These are phyloP conservation scores for Lepiota brunneoincarnata DNA, from an alignment of 768 basidiomycete species.

Conservation along the genomic window DNA sequence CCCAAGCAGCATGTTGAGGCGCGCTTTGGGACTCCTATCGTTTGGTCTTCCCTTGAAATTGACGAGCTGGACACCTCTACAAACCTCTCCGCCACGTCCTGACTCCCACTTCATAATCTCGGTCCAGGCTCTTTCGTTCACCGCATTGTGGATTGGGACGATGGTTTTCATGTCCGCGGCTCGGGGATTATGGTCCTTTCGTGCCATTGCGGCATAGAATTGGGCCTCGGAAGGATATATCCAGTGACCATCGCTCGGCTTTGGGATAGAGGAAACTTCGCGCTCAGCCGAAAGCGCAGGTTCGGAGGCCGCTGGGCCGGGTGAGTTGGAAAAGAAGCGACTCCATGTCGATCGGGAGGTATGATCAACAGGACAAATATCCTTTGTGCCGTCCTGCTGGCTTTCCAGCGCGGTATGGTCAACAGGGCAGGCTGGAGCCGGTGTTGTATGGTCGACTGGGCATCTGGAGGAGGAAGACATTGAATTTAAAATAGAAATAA, in stretches of 20 bases:
- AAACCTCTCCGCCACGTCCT: constrained; percentile 76
- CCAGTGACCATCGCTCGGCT: constrained; percentile 73
- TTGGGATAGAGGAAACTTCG: constrained; percentile 87
- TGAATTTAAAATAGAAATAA: constrained; percentile 16
- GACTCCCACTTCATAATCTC: constrained; percentile 83
- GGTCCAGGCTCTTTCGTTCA: constrained; percentile 91
- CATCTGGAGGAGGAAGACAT: constrained; percentile 34
- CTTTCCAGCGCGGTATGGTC: constrained; percentile 43
- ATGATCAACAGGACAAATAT: constrained; percentile 43
- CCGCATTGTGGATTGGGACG: constrained; percentile 98
- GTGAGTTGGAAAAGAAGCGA: constrained; percentile 32
- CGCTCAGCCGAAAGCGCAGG: constrained; percentile 64
- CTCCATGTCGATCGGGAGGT: constrained; percentile 38
- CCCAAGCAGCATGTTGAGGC: constrained; percentile 84
- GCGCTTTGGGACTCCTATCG: constrained; percentile 77
- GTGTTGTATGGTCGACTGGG: constrained; percentile 43
- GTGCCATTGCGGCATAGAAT: constrained; percentile 95
- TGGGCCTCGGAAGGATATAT: constrained; percentile 98
- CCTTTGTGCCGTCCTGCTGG: constrained; percentile 13
- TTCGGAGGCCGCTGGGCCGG: constrained; percentile 17
- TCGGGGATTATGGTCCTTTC: constrained; percentile 89
- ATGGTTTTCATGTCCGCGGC: constrained; percentile 92
- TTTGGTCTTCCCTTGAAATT: constrained; percentile 89
- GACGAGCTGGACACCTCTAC: constrained; percentile 79
- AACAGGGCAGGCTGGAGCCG: constrained; percentile 56